These are phyloP conservation scores for Rhizopogon roseolus DNA, from an alignment of 768 basidiomycete genomes.

Conservation along the genomic window DNA sequence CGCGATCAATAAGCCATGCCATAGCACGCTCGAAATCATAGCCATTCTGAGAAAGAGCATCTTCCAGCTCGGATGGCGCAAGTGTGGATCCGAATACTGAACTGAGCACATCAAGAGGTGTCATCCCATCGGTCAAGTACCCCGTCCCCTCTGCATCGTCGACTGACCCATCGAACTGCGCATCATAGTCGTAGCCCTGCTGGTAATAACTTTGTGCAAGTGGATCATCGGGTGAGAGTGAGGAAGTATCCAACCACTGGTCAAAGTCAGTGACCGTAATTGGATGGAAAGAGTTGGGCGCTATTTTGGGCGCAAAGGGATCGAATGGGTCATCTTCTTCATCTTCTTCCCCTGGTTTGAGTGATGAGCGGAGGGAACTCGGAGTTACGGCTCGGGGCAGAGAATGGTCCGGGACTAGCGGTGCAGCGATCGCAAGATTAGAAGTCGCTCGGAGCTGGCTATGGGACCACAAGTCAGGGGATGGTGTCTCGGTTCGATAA, in stretches of 20 bases:
- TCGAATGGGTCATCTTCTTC: conserved; percentile 88
- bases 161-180: conserved; percentile 23
- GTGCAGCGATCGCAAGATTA: conserved; percentile 89
- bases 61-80: conserved; percentile 88
- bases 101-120: conserved; percentile 92
- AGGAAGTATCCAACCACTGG: conserved; percentile 51
- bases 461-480: conserved; percentile 88
- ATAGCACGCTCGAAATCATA: conserved; percentile 97
- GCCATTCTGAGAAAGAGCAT: conserved; percentile 80
- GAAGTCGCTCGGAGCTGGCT: conserved; percentile 62
- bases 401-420: conserved; percentile 71
- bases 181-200: conserved; percentile 26
- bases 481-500: conserved; percentile 73
- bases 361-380: conserved; percentile 64
- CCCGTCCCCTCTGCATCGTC: conserved; percentile 50
- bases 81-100: conserved; percentile 92
- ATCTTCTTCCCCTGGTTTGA: conserved; percentile 53
- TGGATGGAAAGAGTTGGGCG: conserved; percentile 57
- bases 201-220: conserved; percentile 27
- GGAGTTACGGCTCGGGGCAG: conserved; percentile 58
- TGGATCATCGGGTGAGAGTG: conserved; percentile 48
- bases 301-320: conserved; percentile 48
- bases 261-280: conserved; percentile 63
- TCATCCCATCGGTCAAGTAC: conserved; percentile 87
- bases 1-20: conserved; percentile 86